Evolutionary conservation across 1,139 yeast species (phyloP), one percentile per base, ranked within the genome.

Genomic region (Suhomyces taliae): DNA sequence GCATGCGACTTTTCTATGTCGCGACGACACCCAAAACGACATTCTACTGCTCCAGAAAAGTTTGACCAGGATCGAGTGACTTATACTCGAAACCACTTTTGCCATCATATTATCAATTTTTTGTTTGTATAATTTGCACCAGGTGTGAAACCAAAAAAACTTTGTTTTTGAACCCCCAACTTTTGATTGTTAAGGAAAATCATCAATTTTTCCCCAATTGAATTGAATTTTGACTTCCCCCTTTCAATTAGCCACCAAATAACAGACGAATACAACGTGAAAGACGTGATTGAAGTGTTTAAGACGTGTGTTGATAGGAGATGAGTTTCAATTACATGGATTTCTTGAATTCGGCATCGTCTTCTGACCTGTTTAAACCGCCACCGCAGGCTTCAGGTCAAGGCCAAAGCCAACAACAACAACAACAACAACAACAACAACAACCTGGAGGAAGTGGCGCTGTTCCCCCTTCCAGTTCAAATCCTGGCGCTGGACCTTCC

Each of bases 301-400:
- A 26, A 9, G 26, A 24, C 15, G 14, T 11, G 32, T 29, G 32
- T 27, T 24, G 10, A 26, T 9, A 14, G 32, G 34, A 27, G 15
- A 69, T 69, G 73, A 65, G 61, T 56, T 65, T 71, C 59, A 68
- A 69, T 46, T 69, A 70, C 55, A 75, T 75, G 39, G 74, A 71
- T 46, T 71, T 71, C 54, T 60, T 71, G 50, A 61, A 42, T 32
- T 40, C 44, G 40, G 39, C 39, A n/a, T 29, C 35, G 10, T 6
- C 39, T n/a, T 35, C 40, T n/a, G 37, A 27, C 40, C 35, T 7
- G 32, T 33, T 24, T 32, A 36, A 37, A 15, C 40, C 40, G 31
- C 44, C 49, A 8, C 39, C 46, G 39, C 47, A 31, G 10, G 37
- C 9, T 6, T 27, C 37, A 12, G n/a, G 32, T 6, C 32, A 29